These are phyloP conservation scores for Ceratorhiza oryzae-sativae DNA, from an alignment of 1,284 basidiomycete genomes.

Conservation along the genomic window DNA sequence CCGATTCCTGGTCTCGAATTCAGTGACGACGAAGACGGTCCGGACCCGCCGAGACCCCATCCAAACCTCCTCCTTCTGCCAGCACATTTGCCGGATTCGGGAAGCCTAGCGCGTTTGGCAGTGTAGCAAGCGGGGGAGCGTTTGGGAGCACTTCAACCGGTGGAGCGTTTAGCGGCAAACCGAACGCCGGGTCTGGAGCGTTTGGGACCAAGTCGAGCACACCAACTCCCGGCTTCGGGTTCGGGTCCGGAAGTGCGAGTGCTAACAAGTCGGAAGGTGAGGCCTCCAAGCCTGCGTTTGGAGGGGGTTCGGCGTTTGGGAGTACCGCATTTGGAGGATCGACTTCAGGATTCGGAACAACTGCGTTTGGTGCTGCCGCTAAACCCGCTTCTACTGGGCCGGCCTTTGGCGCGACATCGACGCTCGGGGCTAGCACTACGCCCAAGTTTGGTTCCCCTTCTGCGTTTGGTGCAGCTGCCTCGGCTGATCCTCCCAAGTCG, in stretches of 20 bases:
- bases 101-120: conserved; percentile 38
- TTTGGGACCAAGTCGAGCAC: conserved; percentile 15
- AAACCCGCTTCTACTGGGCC: conserved; percentile 2
- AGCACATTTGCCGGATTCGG: conserved; percentile 29
- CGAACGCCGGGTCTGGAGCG: conserved; percentile 41
- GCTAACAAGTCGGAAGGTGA: neutral
- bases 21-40: conserved; percentile 19
- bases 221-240: conserved; percentile 8
- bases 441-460: conserved; percentile 48
- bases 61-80: conserved; percentile 27
- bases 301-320: conserved; percentile 42
- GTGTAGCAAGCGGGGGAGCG: neutral
- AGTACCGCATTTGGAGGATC: conserved; percentile 42
- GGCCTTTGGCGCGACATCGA: conserved; percentile 36
- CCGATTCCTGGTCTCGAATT: neutral
- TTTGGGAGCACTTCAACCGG: conserved; percentile 4
- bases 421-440: conserved; percentile 46
- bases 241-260: neutral
- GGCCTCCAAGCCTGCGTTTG: conserved; percentile 28
- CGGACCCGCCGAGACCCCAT: conserved; percentile 17
- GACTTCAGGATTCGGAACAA: conserved; percentile 50
- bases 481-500: conserved; percentile 45
- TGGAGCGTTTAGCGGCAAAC: neutral
- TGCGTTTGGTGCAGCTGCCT: conserved; percentile 45
- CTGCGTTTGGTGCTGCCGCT: conserved; percentile 46